Evolutionary conservation across 2,329 filamentous ascomycete species (phyloP).

Genomic region (Aspergillus persii): DNA sequence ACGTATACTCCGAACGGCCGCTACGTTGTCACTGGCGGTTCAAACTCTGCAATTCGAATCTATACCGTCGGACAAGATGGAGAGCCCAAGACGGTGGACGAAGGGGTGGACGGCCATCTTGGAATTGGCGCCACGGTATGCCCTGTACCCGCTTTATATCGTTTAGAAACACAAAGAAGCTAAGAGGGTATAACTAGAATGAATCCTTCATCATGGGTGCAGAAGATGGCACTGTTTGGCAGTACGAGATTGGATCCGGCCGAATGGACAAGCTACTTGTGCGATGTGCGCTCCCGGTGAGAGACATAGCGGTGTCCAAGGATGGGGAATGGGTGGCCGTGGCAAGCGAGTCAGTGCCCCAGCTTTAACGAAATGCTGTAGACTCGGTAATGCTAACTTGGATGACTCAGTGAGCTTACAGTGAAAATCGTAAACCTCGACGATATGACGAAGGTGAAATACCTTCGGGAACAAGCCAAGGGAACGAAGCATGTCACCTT

Average conservation of each 20-base stretch:
- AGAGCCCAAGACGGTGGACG: conserved; percentile 88
- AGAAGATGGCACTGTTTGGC: conserved; percentile 93
- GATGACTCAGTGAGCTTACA: conserved; percentile 64
- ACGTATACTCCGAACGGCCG: conserved; percentile 86
- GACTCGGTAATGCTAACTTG: conserved; percentile 13
- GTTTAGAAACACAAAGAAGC: background rate
- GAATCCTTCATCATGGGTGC: conserved; percentile 85
- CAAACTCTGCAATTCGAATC: conserved; percentile 89
- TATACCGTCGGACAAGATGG: conserved; percentile 90
- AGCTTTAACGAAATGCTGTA: background rate
- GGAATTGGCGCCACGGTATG: conserved; percentile 69
- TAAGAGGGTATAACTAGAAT: conserved; percentile 48
- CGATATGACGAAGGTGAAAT: conserved; percentile 73
- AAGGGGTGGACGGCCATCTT: conserved; percentile 82
- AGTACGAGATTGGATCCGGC: conserved; percentile 73
- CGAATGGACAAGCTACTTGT: conserved; percentile 77
- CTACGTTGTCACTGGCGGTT: conserved; percentile 84
- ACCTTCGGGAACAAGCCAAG: conserved; percentile 77
- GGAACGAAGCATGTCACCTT: conserved; percentile 92
- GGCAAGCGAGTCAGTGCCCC: conserved; percentile 72
- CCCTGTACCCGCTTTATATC: background rate
- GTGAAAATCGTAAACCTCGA: conserved; percentile 84
- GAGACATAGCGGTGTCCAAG: conserved; percentile 78
- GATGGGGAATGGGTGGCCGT: conserved; percentile 88
- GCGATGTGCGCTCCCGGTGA: conserved; percentile 78